Percentiles rank a stretch among this genome's conserved stretches.
Evolutionary conservation across 257 asterid genomes (phyloP).

Genomic region (Cynanchum wilfordii): DNA sequence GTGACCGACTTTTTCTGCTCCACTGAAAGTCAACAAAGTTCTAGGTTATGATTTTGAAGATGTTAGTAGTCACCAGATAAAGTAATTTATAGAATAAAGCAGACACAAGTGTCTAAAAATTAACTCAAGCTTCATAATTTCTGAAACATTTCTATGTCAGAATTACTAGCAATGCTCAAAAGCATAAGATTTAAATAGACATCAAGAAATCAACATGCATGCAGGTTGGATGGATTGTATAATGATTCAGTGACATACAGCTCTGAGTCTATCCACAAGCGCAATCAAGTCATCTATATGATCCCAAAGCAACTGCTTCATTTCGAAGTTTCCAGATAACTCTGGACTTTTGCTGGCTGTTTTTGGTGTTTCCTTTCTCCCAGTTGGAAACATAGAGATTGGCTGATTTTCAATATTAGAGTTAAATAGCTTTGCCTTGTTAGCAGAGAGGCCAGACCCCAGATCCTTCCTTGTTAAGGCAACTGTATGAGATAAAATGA

Average conservation of each 20-base stretch:
- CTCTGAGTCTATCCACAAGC: constrained; percentile 64
- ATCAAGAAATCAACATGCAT: background rate
- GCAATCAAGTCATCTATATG: constrained; percentile 51
- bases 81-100: too few species aligned
- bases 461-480: constrained; percentile 55
- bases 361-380: constrained; percentile 30
- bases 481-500: constrained; percentile 57
- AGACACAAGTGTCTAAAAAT: background rate
- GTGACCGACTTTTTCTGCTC: constrained; percentile 78
- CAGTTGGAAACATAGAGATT: constrained; percentile 27
- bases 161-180: background rate
- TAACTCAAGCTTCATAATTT: background rate
- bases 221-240: too few species aligned
- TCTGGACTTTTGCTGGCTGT: constrained; percentile 38
- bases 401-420: constrained; percentile 32
- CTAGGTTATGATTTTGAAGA: background rate
- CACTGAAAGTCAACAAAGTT: constrained; percentile 45
- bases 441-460: constrained; percentile 31
- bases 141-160: constrained; percentile 4
- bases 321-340: constrained; percentile 33
- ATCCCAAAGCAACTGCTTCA: constrained; percentile 73
- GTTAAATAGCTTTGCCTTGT: constrained; percentile 38
- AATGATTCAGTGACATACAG: constrained; percentile 45
- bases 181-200: too few species aligned
- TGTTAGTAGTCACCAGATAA: constrained; percentile 5